Evolutionary conservation across 169 alveolate genomes (phyloP).

Genomic region (Cryptosporidium sp.): DNA sequence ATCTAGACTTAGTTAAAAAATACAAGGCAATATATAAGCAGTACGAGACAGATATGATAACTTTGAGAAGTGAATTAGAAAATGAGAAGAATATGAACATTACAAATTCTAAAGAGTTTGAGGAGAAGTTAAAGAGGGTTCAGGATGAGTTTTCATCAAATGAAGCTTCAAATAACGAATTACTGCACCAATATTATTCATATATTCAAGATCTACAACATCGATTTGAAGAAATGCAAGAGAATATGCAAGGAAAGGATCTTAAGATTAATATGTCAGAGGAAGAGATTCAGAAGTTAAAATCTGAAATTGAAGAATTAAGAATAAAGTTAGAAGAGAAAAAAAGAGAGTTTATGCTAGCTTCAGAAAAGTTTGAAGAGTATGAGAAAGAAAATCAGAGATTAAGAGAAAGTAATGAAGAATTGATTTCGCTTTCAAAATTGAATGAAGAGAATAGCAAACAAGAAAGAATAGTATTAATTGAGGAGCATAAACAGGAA

Average conservation of each 20-base stretch:
- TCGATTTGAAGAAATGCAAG: conserved; percentile 21
- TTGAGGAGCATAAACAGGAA: conserved; percentile 13
- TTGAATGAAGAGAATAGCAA: background rate
- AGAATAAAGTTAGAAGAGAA: conserved; percentile 1
- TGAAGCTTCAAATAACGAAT: conserved; percentile 43
- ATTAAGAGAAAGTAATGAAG: conserved; percentile 10
- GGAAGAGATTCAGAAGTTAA: conserved; percentile 4
- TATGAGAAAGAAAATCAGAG: background rate
- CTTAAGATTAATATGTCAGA: background rate
- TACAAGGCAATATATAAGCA: conserved; percentile 54
- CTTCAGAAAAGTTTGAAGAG: background rate
- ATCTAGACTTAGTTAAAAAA: conserved; percentile 18
- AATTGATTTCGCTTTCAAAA: conserved; percentile 1
- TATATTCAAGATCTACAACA: conserved; percentile 43
- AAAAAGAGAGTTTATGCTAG: background rate
- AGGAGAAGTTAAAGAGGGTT: conserved; percentile 11
- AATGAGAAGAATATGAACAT: conserved; percentile 51
- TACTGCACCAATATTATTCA: conserved; percentile 54
- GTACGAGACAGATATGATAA: conserved; percentile 61
- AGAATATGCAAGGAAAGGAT: background rate
- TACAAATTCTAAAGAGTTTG: conserved; percentile 48
- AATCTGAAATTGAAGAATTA: conserved; percentile 3
- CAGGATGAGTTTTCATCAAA: conserved; percentile 23
- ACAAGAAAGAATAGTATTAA: background rate
- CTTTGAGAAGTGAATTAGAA: conserved; percentile 64